phyloP scores from a whole-genome alignment of 305 asterid species.

The Fraxinus ornus region DNA sequence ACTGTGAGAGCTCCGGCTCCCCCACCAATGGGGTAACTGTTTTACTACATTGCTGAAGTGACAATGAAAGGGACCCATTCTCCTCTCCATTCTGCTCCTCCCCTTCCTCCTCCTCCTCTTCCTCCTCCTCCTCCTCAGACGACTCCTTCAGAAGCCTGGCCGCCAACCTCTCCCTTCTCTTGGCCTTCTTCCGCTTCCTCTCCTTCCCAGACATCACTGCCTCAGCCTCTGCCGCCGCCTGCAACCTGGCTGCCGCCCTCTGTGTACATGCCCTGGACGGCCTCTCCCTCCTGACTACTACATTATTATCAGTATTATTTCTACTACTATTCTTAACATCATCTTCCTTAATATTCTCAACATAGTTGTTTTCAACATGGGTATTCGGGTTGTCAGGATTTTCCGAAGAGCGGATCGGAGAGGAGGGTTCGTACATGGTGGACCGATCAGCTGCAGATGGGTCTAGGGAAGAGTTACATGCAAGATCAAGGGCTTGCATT shows the following conservation, averaged over 20 bases:
- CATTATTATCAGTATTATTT: conserved; percentile 34
- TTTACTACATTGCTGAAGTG: conserved; percentile 52
- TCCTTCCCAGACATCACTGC: conserved; percentile 54
- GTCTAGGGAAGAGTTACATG: conserved; percentile 51
- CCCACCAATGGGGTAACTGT: conserved; percentile 66
- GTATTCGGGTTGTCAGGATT: conserved; percentile 20
- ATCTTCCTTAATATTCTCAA: conserved; percentile 18
- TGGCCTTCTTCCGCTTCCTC: conserved; percentile 56
- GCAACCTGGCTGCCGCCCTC: conserved; percentile 81
- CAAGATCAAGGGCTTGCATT: conserved; percentile 86
- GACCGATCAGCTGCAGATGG: conserved; percentile 51
- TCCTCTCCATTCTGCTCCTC: conserved; percentile 46
- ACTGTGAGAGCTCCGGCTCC: conserved; percentile 80
- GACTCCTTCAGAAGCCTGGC: conserved; percentile 67
- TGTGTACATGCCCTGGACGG: conserved; percentile 98
- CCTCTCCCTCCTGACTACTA: conserved; percentile 69
- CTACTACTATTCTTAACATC: conserved; percentile 29
- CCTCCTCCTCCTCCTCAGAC: conserved; percentile 43
- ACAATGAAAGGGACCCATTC: conserved; percentile 39
- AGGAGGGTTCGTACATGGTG: conserved; percentile 39
- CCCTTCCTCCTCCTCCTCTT: conserved; percentile 30
- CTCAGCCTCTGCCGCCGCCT: conserved; percentile 82
- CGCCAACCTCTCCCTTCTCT: conserved; percentile 50
- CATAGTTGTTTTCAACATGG: conserved; percentile 2
- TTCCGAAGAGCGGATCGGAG: conserved; percentile 39